Evolutionary conservation across 108 stramenopile species (phyloP).

Genomic region (Nannochloropsis gaditana): DNA sequence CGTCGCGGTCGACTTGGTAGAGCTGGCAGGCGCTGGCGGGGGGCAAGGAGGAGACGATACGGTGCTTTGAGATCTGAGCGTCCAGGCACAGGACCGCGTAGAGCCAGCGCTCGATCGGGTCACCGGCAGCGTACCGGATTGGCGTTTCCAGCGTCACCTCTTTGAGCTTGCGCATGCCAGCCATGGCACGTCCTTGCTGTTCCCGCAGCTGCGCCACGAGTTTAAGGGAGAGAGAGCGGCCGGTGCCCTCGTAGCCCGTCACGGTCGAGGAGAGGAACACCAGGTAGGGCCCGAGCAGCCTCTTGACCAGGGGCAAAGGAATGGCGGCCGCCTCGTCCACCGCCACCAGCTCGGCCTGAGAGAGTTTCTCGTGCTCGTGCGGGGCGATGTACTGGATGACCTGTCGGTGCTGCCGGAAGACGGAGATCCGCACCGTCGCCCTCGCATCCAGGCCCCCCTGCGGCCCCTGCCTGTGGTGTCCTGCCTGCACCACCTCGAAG

Average conservation of each 20-base stretch:
- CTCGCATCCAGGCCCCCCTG: conserved; percentile 70
- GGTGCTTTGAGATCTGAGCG: conserved; percentile 41
- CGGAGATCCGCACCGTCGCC: conserved; percentile 72
- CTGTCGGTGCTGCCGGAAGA: conserved; percentile 83
- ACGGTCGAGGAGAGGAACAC: conserved; percentile 90
- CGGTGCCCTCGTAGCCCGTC: conserved; percentile 99
- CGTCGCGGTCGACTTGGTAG: conserved; percentile 94
- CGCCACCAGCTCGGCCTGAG: conserved; percentile 89
- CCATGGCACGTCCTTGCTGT: conserved; percentile 76
- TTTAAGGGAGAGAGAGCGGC: conserved; percentile 89
- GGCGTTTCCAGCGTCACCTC: conserved; percentile 86
- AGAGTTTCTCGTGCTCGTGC: conserved; percentile 74
- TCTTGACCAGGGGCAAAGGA: conserved; percentile 85
- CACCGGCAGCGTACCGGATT: conserved; percentile 84
- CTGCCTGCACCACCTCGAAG: conserved; percentile 58
- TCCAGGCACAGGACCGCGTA: conserved; percentile 91
- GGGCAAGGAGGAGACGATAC: conserved; percentile 69
- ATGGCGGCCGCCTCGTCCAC: conserved; percentile 99
- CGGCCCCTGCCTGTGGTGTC: conserved; percentile 41
- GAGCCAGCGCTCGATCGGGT: conserved; percentile 92
- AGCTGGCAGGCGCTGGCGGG: conserved; percentile 88
- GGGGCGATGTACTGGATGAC: conserved; percentile 79
- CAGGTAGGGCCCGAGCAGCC: conserved; percentile 68
- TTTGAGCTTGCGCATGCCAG: conserved; percentile 62
- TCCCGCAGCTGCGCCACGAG: conserved; percentile 88